Percentiles rank a stretch among this genome's conserved stretches.
Evolutionary conservation across 2,329 filamentous ascomycete genomes (phyloP).

Genomic region (Cladosporium cucumerinum): DNA sequence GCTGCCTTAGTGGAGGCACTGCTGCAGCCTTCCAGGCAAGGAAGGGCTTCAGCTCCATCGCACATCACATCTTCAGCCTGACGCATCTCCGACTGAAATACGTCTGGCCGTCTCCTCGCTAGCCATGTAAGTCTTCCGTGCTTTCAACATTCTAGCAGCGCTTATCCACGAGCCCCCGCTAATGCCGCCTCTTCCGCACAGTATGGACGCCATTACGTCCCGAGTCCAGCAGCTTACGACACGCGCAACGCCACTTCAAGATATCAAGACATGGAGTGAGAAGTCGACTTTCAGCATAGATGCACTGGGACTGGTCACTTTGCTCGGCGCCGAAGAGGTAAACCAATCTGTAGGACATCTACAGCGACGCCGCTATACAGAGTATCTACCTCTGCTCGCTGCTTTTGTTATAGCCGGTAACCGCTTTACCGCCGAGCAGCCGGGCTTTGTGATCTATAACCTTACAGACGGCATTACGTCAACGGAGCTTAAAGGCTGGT

Average conservation of each 20-base stretch:
- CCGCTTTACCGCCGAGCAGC: slow-evolving; percentile 16
- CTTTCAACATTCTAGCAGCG: not conserved
- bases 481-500: slow-evolving; percentile 19
- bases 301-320: slow-evolving; percentile 20
- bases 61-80: not conserved
- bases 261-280: slow-evolving; percentile 1
- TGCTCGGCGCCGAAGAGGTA: slow-evolving; percentile 21
- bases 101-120: not conserved
- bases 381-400: slow-evolving; percentile 19
- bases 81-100: not conserved
- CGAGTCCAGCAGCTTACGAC: not conserved
- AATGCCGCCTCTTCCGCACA: not conserved
- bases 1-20: not conserved
- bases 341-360: slow-evolving; percentile 16
- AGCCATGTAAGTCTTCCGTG: not conserved
- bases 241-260: not conserved
- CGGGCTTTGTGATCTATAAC: slow-evolving; percentile 19
- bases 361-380: slow-evolving; percentile 14
- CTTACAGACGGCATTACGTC: slow-evolving; percentile 18
- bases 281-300: slow-evolving; percentile 16
- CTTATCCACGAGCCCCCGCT: not conserved
- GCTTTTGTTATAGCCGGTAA: slow-evolving; percentile 19
- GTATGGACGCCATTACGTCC: slow-evolving; percentile 4
- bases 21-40: not conserved
- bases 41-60: not conserved